Base-by-base conservation (phyloP, 495 filamentous ascomycete genomes). In the Coniosporium apollinis region DNA sequence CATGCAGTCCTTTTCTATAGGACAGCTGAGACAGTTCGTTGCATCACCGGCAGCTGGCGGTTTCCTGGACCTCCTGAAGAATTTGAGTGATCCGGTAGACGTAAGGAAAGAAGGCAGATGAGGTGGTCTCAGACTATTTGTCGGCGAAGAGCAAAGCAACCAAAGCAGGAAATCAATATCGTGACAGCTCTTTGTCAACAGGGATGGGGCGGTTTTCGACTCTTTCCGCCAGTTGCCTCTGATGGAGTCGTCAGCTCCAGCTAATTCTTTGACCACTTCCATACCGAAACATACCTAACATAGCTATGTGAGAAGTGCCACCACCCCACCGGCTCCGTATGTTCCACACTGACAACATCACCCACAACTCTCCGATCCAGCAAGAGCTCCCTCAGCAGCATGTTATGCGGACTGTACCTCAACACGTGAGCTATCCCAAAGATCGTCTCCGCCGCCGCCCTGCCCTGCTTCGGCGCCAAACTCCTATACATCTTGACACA, bases 281-380 rank as follows among this genome's bases (percentile, higher is more conserved):
- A 36, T 13, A 22, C 28, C n/a, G n/a, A n/a, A n/a, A 47, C 50
- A 33, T 57, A 70, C 66, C 79, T 70, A 16, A 97, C 89, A 46
- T 94, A 96, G 45, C 74, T 81, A 57, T 97, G 89, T 1, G 77
- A 62, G 50, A 94, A 97, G 55, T 97, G 89, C 83, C 83, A 97
- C 71, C 77, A 91, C 2, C 89, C 89, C 1, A 97, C 77, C 0
- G 89, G 89, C 54, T 96, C 91, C 1, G 79, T 83, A 50, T 96
- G 89, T 41, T 87, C 81, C 22, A 96, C 61, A 9, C 76, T 82
- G 15, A 92, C 56, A 6, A 93, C 62, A 19, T 94, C 85, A n/a
- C 89, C 89, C 48, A 97, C 74, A 11, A 70, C 67, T 9, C 63
- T 60, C 10, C 87, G 72, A 41, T 75, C 62, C 3, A 83, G 63